Evolutionary conservation across 495 filamentous ascomycete genomes (phyloP), one percentile per base, ranked within the genome.

Genomic region (Podospora anserina): DNA sequence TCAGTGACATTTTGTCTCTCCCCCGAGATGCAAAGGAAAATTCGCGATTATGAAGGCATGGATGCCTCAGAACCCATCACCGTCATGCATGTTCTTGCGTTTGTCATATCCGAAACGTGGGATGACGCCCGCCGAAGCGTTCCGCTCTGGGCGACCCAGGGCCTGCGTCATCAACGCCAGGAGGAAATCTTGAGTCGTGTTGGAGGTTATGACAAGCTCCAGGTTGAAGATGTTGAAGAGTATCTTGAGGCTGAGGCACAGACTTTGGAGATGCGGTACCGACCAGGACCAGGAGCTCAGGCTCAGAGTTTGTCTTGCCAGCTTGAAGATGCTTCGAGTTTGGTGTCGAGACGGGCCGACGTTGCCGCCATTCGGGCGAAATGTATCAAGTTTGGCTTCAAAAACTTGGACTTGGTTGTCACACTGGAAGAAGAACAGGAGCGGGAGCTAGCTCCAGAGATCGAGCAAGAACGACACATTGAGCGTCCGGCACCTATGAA

Each of bases 351-450:
- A 0, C 85, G 80, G 57, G 58, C 74, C 3, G 82, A 91, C 64
- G 90, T 90, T 72, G 54, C 72, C 9, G 68, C 72, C 9, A 62
- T 86, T 3, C 87, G 85, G 67, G 67, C 73, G 0, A 87, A 85
- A 67, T 83, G 85, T 5, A 74, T 82, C 4, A 75, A 76, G n/a
- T 73, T 71, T 44, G 53, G 72, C 30, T 63, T 73, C 53, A 3
- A 16, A 27, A 39, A 28, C 19, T 32, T 28, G 28, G 30, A 32
- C 32, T 9, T 3, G 16, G 20, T 32, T 15, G 30, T 11, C 32
- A 39, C 20, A 67, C 77, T 91, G 2, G 80, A 89, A 16, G 89
- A 93, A 73, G 89, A 92, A 70, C 89, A 91, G 63, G 90, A 92
- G 73, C 82, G 89, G 0, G 88, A 93, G 69, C 79, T 92, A 0